Conservation (phyloP, 1,139 yeast species). For the Candida freyschussii region DNA sequence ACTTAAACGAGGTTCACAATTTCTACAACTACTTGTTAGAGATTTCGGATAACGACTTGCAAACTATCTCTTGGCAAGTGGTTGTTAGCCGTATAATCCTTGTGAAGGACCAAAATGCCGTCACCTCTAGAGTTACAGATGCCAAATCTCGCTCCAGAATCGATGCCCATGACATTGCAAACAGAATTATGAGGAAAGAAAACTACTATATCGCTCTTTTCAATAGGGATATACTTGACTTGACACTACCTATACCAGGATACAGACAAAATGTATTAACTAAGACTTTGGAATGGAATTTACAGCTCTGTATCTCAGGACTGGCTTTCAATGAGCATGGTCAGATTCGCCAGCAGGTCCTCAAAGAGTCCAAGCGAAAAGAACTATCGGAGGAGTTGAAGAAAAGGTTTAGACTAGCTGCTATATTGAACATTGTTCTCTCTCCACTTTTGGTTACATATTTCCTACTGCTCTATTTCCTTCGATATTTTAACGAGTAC, state of each 20-base stretch:
- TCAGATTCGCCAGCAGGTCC: constrained; percentile 67
- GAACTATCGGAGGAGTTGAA: constrained; percentile 64
- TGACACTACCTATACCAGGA: constrained; percentile 49
- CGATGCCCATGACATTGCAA: constrained; percentile 93
- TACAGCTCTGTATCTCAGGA: constrained; percentile 82
- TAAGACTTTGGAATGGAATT: constrained; percentile 89
- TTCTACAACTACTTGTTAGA: constrained; percentile 52
- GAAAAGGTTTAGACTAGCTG: constrained; percentile 82
- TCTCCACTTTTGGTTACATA: constrained; percentile 86
- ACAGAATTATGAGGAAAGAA: constrained; percentile 91
- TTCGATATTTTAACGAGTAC: constrained; percentile 89
- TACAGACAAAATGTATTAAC: constrained; percentile 51
- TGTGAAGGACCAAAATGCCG: constrained; percentile 74
- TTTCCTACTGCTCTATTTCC: constrained; percentile 76
- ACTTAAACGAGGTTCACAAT: constrained; percentile 31
- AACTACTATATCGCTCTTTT: constrained; percentile 87
- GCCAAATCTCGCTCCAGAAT: constrained; percentile 67
- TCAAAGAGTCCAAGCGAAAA: constrained; percentile 69
- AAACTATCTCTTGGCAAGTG: constrained; percentile 90
- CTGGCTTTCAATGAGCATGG: constrained; percentile 82
- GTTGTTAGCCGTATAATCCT: constrained; percentile 75
- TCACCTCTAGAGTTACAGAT: constrained; percentile 45
- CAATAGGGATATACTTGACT: constrained; percentile 69
- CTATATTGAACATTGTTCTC: constrained; percentile 70
- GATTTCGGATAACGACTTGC: constrained; percentile 74